A percentile compares a stretch with the other conserved stretches of the same genome.
Evolutionary conservation across 2,329 filamentous ascomycete species (phyloP).

Genomic region (Parastagonospora avenae): DNA sequence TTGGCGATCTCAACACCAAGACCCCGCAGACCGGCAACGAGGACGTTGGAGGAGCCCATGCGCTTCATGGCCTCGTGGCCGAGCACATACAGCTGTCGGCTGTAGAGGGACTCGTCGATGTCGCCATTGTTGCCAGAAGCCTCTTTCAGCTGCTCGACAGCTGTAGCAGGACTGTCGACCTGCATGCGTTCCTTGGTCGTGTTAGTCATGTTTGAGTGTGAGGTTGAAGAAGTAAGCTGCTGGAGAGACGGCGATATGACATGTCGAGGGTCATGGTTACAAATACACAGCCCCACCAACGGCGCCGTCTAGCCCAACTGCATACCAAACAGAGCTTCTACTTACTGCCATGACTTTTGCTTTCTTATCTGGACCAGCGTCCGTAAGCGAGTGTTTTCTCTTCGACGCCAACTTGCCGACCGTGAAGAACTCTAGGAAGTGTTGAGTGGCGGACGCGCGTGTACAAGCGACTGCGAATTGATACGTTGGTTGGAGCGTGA

Average conservation of each 20-base stretch:
- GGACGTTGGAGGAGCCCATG: slow-evolving; percentile 94
- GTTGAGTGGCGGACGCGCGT: slow-evolving; percentile 23
- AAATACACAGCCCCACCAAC: slow-evolving; percentile 32
- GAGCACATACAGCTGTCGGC: slow-evolving; percentile 71
- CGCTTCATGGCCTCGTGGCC: slow-evolving; percentile 94
- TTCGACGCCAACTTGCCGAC: slow-evolving; percentile 48
- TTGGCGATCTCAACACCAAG: slow-evolving; percentile 98
- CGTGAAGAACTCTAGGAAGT: slow-evolving; percentile 28
- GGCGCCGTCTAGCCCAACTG: slow-evolving; percentile 7
- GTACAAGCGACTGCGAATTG: slow-evolving; percentile 20
- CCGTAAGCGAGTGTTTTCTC: slow-evolving; percentile 46
- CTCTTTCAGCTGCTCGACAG: slow-evolving; percentile 64
- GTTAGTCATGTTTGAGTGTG: slow-evolving; percentile 11
- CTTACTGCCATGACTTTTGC: slow-evolving; percentile 45
- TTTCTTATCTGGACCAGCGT: slow-evolving; percentile 48
- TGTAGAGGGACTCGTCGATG: slow-evolving; percentile 72
- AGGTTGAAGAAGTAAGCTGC: not conserved
- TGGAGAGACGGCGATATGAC: too few species aligned
- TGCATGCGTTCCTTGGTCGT: slow-evolving; percentile 63
- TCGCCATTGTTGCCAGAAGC: slow-evolving; percentile 56
- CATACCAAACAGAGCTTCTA: slow-evolving; percentile 12
- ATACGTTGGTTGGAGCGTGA: slow-evolving; percentile 2
- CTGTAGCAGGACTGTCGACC: slow-evolving; percentile 63
- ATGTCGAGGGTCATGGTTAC: slow-evolving; percentile 16
- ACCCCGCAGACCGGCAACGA: slow-evolving; percentile 89